Conservation (phyloP, 2,329 filamentous ascomycete species). For the Penicillium sp. region DNA sequence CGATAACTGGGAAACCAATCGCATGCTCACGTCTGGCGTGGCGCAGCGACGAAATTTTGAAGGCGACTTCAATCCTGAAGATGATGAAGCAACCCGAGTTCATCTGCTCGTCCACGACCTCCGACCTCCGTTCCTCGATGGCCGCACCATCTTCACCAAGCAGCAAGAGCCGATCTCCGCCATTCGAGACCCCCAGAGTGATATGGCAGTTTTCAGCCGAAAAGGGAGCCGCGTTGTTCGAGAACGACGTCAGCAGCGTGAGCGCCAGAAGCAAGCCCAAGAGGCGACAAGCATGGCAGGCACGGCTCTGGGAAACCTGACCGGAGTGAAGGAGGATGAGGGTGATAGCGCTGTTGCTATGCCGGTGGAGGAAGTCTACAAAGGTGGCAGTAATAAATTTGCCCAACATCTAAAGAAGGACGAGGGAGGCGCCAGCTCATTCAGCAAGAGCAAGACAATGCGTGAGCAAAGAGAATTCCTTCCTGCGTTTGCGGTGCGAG, state of each 20-base stretch:
- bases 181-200: slow-evolving; percentile 88
- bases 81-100: slow-evolving; percentile 83
- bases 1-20: slow-evolving; percentile 97
- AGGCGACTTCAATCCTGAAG: slow-evolving; percentile 74
- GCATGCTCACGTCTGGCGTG: slow-evolving; percentile 94
- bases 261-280: slow-evolving; percentile 89
- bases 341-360: slow-evolving; percentile 79
- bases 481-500: slow-evolving; percentile 92
- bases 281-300: slow-evolving; percentile 91
- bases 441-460: slow-evolving; percentile 87
- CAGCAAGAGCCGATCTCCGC: slow-evolving; percentile 93
- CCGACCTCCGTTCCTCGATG: slow-evolving; percentile 90
- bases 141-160: slow-evolving; percentile 93
- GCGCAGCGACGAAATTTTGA: slow-evolving; percentile 82
- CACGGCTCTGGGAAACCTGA: slow-evolving; percentile 87
- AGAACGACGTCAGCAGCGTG: slow-evolving; percentile 85
- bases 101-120: slow-evolving; percentile 92
- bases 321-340: slow-evolving; percentile 91
- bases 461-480: slow-evolving; percentile 89
- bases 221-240: slow-evolving; percentile 93
- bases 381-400: slow-evolving; percentile 69
- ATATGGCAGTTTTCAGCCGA: slow-evolving; percentile 96
- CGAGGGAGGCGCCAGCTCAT: slow-evolving; percentile 76
- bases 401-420: slow-evolving; percentile 84
- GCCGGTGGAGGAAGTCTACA: slow-evolving; percentile 67